Evolutionary conservation across 805 yeast species (phyloP), one percentile per base, ranked within the genome.

Genomic region (Kuraishia capsulata): DNA sequence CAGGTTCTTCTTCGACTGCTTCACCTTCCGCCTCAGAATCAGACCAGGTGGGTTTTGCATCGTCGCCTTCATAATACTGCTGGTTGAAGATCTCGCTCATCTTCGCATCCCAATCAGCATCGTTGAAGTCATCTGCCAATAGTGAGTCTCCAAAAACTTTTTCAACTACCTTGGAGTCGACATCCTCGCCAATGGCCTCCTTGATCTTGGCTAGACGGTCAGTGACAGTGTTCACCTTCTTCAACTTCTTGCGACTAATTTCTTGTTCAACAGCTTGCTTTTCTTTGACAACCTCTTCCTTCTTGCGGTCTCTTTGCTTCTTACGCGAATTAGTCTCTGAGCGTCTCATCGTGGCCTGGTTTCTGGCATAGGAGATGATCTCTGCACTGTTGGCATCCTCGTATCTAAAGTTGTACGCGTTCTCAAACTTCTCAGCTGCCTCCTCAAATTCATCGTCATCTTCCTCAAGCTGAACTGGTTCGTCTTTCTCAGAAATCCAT

Each of bases 311-410:
- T 65, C 97, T 78, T 59, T 80, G 81, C 59, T 80, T 77, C 65
- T 87, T 87, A 50, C 98, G 76, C 10, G 82, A 59, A 48, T 79
- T 76, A 43, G 78, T 70, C 37, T 77, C 78, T 17, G 81, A 77
- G 54, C 98, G 72, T 64, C 98, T 79, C 53, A 88, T 69, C 0
- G 97, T 87, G 19, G 92, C 95, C 60, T 88, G 96, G 32, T 69
- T 81, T 73, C 98, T 87, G 2, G 97, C 97, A 64, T 90, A 92
- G 14, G 95, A 81, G 16, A 89, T 81, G 57, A 92, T 85, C 52
- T 90, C 96, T 0, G 90, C 86, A 5, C 96, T 73, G 46, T 78
- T 76, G 13, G 95, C 88, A 51, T 89, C 97, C 61, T 92, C 98
- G 56, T 74, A 92, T 56, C 98, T 74, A 69, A 90, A 90, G 53